Base-by-base conservation (phyloP, 148 eudicot genomes). In the Dysphania ambrosioides region DNA sequence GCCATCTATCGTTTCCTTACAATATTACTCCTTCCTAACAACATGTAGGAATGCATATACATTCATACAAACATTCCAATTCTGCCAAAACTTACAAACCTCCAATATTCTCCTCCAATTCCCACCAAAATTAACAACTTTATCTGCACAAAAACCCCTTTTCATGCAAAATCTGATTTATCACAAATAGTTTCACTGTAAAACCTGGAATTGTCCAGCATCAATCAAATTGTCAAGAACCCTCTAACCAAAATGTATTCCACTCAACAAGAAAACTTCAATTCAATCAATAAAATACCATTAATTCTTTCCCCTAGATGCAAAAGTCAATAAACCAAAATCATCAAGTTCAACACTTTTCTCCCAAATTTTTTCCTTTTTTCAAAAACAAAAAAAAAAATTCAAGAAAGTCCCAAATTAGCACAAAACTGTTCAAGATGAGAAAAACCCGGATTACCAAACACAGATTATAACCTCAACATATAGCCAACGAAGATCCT, bases 401-500 rank as follows among this genome's bases (percentile, higher is more conserved):
- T 35, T 67, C 81, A 82, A 34, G 23, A 80, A 83, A 60, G 13
- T 66, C 83, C 80, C 77, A 73, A 23, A 62, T 71, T 60, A 67
- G 75, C 74, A 51, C 71, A 76, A 26, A n/a, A 36, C 24, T 56
- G 60, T 42, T 51, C 55, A 60, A 78, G 75, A 64, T 32, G 73
- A 82, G 85, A 74, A 77, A 83, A 85, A 72, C 80, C 84, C 85
- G 78, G 85, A 84, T 75, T 80, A 75, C 79, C 79, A 73, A 72
- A 56, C 81, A 68, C 12, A 77, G 61, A 53, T 71, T 53, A 30
- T 65, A 67, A 66, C 26, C 71, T 35, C 61, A 62, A 75, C 36
- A 76, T 71, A 44, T 65, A 73, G 79, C 73, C 59, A 72, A 57
- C 36, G 29, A 55, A 16, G 66, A 74, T 42, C 59, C 35, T 30